Evolutionary conservation across 2,329 filamentous ascomycete species (phyloP).

Genomic region (Arthrobotrys megalospora): DNA sequence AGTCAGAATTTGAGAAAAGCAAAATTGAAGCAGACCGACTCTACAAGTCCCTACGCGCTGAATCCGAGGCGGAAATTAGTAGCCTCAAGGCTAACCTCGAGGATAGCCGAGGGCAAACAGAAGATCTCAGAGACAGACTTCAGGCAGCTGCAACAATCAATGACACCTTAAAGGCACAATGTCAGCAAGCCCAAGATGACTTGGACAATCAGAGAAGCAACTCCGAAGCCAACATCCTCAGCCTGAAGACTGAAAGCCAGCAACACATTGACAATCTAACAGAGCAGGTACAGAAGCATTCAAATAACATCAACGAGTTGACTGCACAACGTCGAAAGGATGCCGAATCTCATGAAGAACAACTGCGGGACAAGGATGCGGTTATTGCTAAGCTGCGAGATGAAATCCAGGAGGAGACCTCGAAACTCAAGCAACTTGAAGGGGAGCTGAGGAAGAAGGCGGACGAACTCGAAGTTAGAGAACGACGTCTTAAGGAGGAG

Average conservation of each 20-base stretch:
- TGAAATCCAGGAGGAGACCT: conserved; percentile 45
- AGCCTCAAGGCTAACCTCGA: conserved; percentile 36
- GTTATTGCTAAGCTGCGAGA: conserved; percentile 28
- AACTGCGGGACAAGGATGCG: conserved; percentile 34
- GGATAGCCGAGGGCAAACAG: conserved; percentile 18
- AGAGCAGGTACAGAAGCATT: conserved; percentile 46
- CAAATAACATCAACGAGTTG: conserved; percentile 35
- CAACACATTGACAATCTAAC: conserved; percentile 51
- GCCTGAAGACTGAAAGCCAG: conserved; percentile 40
- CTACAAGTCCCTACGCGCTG: conserved; percentile 22
- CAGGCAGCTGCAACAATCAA: conserved; percentile 37
- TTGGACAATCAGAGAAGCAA: conserved; percentile 52
- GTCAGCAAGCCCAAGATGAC: conserved; percentile 50
- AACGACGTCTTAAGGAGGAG: conserved; percentile 30
- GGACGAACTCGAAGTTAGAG: conserved; percentile 49
- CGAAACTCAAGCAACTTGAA: conserved; percentile 39
- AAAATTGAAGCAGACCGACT: conserved; percentile 46
- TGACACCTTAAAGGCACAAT: conserved; percentile 44
- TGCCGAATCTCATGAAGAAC: conserved; percentile 42
- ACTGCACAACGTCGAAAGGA: conserved; percentile 22
- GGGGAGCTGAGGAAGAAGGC: conserved; percentile 36
- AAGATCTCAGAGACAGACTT: conserved; percentile 41
- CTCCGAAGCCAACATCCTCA: conserved; percentile 44
- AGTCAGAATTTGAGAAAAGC: conserved; percentile 43
- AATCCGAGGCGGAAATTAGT: conserved; percentile 38